Base-by-base conservation (phyloP, 2,329 filamentous ascomycete genomes). In the Xylaria sp. region DNA sequence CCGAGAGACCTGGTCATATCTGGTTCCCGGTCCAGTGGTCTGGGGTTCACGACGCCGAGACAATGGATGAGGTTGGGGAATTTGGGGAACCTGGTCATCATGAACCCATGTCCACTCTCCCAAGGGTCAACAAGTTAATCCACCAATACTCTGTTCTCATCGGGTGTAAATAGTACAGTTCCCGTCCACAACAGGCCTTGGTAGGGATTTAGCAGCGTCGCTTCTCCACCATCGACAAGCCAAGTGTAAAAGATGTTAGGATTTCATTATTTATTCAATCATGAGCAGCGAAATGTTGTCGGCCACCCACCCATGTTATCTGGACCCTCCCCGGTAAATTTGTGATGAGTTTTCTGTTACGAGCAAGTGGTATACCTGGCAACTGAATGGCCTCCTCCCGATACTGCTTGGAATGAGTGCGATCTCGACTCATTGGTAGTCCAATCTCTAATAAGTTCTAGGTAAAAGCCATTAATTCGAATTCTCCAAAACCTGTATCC, bases 81-180 rank as follows among this genome's bases (percentile, higher is more conserved):
- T 52, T 62, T 64, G 70, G 64, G 28, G 68, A 64, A 43, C 39
- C 59, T n/a, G 41, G 36, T 33, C 48, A 64, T 43, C 54, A 43
- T 39, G 49, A 51, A 52, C 51, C 52, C 25, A 61, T 55, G 25
- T 8, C n/a, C 20, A 33, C 23, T 18, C 33, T 13, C 61, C 41
- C 39, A 20, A 31, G 15, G 18, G 18, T 20, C 5, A 12, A 15
- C 49, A 62, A 64, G 55, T 60, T 72, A 64, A 66, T 72, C 70
- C 70, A 72, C 70, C 70, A 71, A 71, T 71, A 57, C 62, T 25
- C 28, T 54, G 2, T 31, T 20, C 46, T 54, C 31, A 25, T 64
- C 59, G 68, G 63, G 13, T 48, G 15, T 33, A 28, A 9, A 33
- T 43, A 33, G 12, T 51, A 36, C 25, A 61, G 39, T 31, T 57